Evolutionary conservation across 202 grass and related monocot genomes (phyloP).

Genomic region (Panicum hallii): DNA sequence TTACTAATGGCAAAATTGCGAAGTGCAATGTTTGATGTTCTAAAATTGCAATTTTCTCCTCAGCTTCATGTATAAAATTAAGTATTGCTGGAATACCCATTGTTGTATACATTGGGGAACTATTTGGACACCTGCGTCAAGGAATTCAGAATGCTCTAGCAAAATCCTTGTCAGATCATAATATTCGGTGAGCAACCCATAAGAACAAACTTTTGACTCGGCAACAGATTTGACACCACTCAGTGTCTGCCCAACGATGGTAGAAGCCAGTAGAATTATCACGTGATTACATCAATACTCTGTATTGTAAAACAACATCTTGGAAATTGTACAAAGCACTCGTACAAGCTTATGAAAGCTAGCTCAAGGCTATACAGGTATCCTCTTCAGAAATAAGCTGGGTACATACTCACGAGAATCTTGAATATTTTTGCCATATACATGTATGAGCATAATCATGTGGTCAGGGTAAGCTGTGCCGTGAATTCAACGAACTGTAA

Average conservation of each 20-base stretch:
- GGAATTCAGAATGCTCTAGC: not conserved
- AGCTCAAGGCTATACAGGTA: not conserved
- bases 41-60: not conserved
- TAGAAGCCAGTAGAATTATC: conserved; percentile 11
- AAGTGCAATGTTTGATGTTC: no score
- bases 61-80: conserved; percentile 51
- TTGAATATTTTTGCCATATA: conserved; percentile 13
- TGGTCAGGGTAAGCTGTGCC: conserved; percentile 54
- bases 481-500: conserved; percentile 46
- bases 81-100: conserved; percentile 35
- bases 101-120: not conserved
- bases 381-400: conserved; percentile 1
- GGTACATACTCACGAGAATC: not conserved
- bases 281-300: conserved; percentile 34
- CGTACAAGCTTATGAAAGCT: conserved; percentile 7
- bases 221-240: not conserved
- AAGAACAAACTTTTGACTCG: not conserved
- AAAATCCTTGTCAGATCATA: conserved; percentile 5
- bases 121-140: not conserved
- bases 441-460: conserved; percentile 30
- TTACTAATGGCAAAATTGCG: no score
- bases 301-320: conserved; percentile 28
- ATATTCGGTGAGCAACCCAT: not conserved
- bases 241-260: not conserved
- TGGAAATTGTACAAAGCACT: conserved; percentile 3